phyloP scores from a whole-genome alignment of 1,284 basidiomycete species.

The Farysia itapuensis region DNA sequence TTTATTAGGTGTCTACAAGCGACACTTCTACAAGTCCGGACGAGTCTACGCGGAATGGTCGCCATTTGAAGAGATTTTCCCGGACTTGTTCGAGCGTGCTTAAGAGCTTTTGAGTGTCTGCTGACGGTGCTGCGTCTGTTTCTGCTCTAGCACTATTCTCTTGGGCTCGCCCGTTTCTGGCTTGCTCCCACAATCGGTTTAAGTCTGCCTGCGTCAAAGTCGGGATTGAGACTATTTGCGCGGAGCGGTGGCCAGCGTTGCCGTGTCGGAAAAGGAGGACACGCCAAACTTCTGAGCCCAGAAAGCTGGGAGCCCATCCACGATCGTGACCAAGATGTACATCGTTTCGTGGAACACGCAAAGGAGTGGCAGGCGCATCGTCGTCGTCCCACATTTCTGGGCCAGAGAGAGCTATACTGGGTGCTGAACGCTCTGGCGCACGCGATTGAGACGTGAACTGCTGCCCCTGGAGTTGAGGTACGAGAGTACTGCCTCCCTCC shows the following conservation, averaged over 20 bases:
- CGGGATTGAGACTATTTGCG: constrained; percentile 21
- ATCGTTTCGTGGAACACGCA: neutral
- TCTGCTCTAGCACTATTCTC: too few relatives aligned
- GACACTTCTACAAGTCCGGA: too few relatives aligned
- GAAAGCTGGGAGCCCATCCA: constrained; percentile 30
- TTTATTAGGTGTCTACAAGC: too few relatives aligned
- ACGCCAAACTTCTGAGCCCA: constrained; percentile 28
- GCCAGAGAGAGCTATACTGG: constrained; percentile 21
- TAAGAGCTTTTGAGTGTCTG: too few relatives aligned
- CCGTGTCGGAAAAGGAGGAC: constrained; percentile 31
- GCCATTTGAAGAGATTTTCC: too few relatives aligned
- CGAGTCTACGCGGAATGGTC: too few relatives aligned
- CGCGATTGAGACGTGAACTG: constrained; percentile 11
- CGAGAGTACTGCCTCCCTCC: constrained; percentile 4
- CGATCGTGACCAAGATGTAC: constrained; percentile 9
- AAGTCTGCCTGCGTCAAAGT: constrained; percentile 19
- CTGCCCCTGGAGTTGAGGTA: constrained; percentile 15
- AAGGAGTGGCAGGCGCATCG: neutral
- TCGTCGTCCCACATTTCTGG: constrained; percentile 29
- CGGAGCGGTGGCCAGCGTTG: constrained; percentile 14
- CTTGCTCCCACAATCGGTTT: constrained; percentile 11
- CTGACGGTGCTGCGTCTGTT: too few relatives aligned
- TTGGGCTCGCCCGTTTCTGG: too few relatives aligned
- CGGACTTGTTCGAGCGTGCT: too few relatives aligned
- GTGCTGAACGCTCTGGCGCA: constrained; percentile 8